Evolutionary conservation across 139 green algal species (phyloP).

Genomic region (Volvox africanus): DNA sequence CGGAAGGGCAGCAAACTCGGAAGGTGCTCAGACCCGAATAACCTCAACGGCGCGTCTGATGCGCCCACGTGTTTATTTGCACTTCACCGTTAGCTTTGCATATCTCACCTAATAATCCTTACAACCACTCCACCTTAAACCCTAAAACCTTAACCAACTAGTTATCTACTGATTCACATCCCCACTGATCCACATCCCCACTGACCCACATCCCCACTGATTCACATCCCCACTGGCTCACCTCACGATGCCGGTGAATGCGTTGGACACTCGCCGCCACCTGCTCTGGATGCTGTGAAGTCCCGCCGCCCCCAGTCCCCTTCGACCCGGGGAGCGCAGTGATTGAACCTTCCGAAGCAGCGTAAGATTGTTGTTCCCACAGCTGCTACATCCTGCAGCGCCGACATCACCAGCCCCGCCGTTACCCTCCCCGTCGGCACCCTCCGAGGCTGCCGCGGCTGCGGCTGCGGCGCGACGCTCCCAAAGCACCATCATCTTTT

Average conservation of each 20-base stretch:
- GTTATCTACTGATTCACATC: neutral
- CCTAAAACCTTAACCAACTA: too few species aligned
- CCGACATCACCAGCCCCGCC: neutral
- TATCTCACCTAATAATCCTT: too few species aligned
- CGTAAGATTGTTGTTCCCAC: neutral
- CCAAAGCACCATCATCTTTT: neutral
- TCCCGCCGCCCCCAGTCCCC: conserved; percentile 2
- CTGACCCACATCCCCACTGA: too few species aligned
- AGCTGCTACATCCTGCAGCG: neutral
- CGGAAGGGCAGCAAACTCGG: too few species aligned
- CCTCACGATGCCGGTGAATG: conserved; percentile 1
- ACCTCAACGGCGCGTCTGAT: too few species aligned
- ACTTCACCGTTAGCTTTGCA: too few species aligned
- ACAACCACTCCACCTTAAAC: too few species aligned
- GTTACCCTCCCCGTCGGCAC: neutral
- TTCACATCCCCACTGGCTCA: too few species aligned
- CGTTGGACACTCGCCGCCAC: neutral
- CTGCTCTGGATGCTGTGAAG: neutral
- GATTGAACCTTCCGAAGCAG: neutral
- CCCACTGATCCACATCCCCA: neutral
- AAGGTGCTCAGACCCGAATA: too few species aligned
- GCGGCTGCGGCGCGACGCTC: neutral
- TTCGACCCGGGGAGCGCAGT: neutral
- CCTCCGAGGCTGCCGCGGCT: neutral
- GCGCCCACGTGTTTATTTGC: too few species aligned